Evolutionary conservation across 1,284 basidiomycete species (phyloP), one percentile per base, ranked within the genome.

Genomic region (Cutaneotrichosporon sp.): DNA sequence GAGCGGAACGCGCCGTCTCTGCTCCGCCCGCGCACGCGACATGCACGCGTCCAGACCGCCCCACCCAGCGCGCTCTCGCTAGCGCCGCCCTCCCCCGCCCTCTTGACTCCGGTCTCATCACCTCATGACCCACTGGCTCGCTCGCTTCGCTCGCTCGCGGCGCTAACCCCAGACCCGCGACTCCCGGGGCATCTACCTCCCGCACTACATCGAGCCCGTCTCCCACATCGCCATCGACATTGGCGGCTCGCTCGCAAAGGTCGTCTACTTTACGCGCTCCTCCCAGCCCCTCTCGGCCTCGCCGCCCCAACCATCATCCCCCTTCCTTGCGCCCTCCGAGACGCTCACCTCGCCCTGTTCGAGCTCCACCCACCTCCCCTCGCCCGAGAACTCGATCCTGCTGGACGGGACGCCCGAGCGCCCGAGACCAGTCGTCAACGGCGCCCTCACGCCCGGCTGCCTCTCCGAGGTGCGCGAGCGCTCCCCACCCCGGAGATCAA

Each of bases 201-300:
- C 94, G 56, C 93, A 95, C 78, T 88, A 97, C 80, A 95, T 95
- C 67, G 94, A 97, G 79, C 91, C 91, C 14, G 89, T 97, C n/a
- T 95, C 92, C 38, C 92, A 95, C 78, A 93, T 97, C 62, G 94
- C 94, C 7, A 88, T 97, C 60, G 94, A 97, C 76, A 89, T 99
- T 72, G 95, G 97, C 42, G 95, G 95, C 36, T 98, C 95, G 5
- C 83, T 99, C 14, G 95, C 95, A 64, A 99, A 99, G 80, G 92
- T 99, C 60, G 92, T 98, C 71, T 99, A 98, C 82, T 99, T 99
- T 79, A 97, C 93, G 57, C 89, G 94, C 46, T 93, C 92, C 18
- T 87, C 89, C 9, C 57, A 67, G 10, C 73, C 73, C n/a, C 64
- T 74, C 6, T 57, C 70, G 8, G 68, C 69, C 18, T 73, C 75